phyloP scores from a whole-genome alignment of 352 stramenopile species.

The Pythium rishiriense region DNA sequence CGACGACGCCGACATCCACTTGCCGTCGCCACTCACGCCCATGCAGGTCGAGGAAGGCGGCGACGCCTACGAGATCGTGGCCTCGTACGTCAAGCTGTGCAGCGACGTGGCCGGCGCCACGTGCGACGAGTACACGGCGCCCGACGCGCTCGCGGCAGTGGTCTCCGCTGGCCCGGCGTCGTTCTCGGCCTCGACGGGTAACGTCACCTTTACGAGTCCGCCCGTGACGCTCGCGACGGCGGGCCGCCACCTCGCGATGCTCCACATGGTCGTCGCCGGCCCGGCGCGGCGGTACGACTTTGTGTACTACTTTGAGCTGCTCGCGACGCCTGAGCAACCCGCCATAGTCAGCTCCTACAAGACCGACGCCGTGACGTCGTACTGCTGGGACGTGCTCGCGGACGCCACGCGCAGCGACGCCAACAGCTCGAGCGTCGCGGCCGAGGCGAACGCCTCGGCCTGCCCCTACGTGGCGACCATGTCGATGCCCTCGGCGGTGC shows the following conservation, averaged over 20 bases:
- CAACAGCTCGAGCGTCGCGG: slow-evolving; percentile 34
- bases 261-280: slow-evolving; percentile 46
- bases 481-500: slow-evolving; percentile 27
- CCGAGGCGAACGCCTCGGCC: slow-evolving; percentile 31
- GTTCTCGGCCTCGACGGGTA: slow-evolving; percentile 30
- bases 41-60: slow-evolving; percentile 27
- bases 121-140: slow-evolving; percentile 46
- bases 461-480: slow-evolving; percentile 52
- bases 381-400: slow-evolving; percentile 52
- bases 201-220: slow-evolving; percentile 37
- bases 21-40: slow-evolving; percentile 43
- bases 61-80: slow-evolving; percentile 48
- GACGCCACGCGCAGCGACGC: slow-evolving; percentile 20
- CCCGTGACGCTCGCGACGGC: slow-evolving; percentile 33
- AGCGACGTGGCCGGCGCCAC: slow-evolving; percentile 19
- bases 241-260: slow-evolving; percentile 42
- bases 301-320: slow-evolving; percentile 52
- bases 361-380: slow-evolving; percentile 32
- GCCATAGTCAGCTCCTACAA: slow-evolving; percentile 31
- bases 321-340: slow-evolving; percentile 35
- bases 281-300: slow-evolving; percentile 49
- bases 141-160: neutral
- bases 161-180: slow-evolving; percentile 25
- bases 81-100: slow-evolving; percentile 51
- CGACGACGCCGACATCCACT: slow-evolving; percentile 37